Base-by-base conservation (phyloP, 345 rosid species). In the Arabis alpina region DNA sequence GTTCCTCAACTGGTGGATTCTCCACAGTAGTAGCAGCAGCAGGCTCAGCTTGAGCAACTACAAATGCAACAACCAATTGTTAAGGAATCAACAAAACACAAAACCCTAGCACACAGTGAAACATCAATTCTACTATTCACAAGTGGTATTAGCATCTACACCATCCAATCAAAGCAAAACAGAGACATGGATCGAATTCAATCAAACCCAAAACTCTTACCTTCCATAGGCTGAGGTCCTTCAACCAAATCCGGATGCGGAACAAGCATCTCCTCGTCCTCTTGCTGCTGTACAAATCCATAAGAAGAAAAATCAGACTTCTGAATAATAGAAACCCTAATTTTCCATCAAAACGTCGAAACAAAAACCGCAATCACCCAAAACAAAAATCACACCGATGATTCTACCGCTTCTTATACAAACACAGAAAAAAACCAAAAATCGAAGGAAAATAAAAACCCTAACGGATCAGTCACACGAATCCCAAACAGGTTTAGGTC, bases 221-320 rank as follows among this genome's bases (percentile, higher is more conserved):
- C 98, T 88, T 91, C 98, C 87, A 93, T 86, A 1, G 96, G 97
- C 87, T 88, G 97, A 43, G 94, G 93, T 66, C 89, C 92, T 47
- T 87, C 92, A 40, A 86, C 91, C 72, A 89, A 61, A 80, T 89
- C 99, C 51, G 92, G 79, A 73, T 85, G 89, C 15, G 97, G 97
- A 63, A 91, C 97, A 23, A 91, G 91, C 93, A 91, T 85, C 87
- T 94, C 97, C 70, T 91, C 99, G 77, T 89, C 95, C 53, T 88
- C 93, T 71, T 87, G 96, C 93, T 94, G 85, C 80, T 80, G 66
- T 44, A 3, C 50, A 55, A 58, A 66, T 56, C 60, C 61, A 47
- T 23, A 50, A 40, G 28, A 72, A 61, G 37, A 44, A 8, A 25
- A 68, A 47, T 61, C 64, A 75, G 70, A 54, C 52, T 66, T 36